Conservation (phyloP, 2,329 filamentous ascomycete species). For the Diaporthe amygdali region DNA sequence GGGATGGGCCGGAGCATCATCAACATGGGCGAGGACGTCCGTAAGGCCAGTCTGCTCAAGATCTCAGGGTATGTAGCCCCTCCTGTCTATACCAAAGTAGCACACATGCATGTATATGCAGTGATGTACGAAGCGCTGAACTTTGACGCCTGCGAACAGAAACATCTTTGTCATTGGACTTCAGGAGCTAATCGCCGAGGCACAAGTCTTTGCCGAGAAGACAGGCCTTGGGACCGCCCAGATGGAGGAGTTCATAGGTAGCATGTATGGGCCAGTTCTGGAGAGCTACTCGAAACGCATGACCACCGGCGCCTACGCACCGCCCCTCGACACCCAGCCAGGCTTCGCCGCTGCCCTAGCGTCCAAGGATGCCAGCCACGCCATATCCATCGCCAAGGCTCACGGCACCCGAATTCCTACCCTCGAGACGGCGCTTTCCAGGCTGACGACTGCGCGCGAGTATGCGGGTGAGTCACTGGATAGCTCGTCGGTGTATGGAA, state of each 20-base stretch:
- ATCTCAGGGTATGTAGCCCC: slow-evolving; percentile 43
- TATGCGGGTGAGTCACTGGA: slow-evolving; percentile 44
- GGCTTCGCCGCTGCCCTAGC: slow-evolving; percentile 54
- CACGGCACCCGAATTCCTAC: slow-evolving; percentile 44
- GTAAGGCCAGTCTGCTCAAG: slow-evolving; percentile 51
- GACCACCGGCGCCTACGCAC: slow-evolving; percentile 43
- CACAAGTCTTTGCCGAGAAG: slow-evolving; percentile 53
- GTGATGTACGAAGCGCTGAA: neutral
- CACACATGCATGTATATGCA: no score
- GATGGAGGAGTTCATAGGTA: slow-evolving; percentile 47
- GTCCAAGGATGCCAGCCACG: slow-evolving; percentile 57
- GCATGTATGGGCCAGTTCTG: slow-evolving; percentile 43
- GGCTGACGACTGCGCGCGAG: slow-evolving; percentile 46
- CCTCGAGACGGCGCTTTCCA: slow-evolving; percentile 46
- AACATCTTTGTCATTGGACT: slow-evolving; percentile 25
- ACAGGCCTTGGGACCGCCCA: slow-evolving; percentile 43
- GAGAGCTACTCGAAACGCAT: slow-evolving; percentile 42
- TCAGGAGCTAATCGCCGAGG: slow-evolving; percentile 53
- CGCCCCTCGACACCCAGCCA: slow-evolving; percentile 39
- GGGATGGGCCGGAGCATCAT: slow-evolving; percentile 49
- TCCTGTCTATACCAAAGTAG: no score
- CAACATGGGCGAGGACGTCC: slow-evolving; percentile 46
- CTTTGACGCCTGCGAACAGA: neutral
- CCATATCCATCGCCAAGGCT: slow-evolving; percentile 46
- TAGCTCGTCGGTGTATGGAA: slow-evolving; percentile 55